Evolutionary conservation across 176 grass and related monocot species (phyloP), one percentile per base, ranked within the genome.

Genomic region (Elymus sibiricus): DNA sequence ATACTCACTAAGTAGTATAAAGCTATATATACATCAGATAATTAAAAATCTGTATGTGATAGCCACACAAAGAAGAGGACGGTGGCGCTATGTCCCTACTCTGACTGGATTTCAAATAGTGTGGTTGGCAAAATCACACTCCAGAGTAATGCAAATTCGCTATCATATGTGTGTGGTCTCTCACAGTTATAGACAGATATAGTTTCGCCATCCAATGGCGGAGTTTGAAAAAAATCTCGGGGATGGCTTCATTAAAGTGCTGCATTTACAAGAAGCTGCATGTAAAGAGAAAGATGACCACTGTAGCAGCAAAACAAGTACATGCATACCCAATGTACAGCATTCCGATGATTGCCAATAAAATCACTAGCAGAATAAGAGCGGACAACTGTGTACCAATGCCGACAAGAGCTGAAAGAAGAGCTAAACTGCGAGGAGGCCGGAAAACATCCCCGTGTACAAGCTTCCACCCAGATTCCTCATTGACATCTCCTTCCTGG

Each of bases 391-490:
- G 91, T 64, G 93, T 86, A 60, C 95, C 95, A 32, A 85, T 90
- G 83, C 95, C 93, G 81, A 98, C 93, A 86, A 98, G 82, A 79
- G 93, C 84, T 83, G 93, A 98, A 78, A 98, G 91, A 88, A 98
- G 85, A 85, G 90, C 93, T 73, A 98, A 87, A 85, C 81, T 92
- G 79, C 72, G 27, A 90, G 95, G 87, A 76, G 95, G 91, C 25
- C 93, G 84, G 80, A 98, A 98, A 84, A 98, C 95, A 95, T 98
- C 95, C 51, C 95, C 95, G 71, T 98, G 95, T 65, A 98, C 93
- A 87, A 98, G 89, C 89, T 98, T 98, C 95, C 95, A 98, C 87
- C 95, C 95, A 83, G 95, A 98, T 90, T 95, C 95, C 87, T 98
- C 93, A 90, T 64, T 93, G 64, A 90, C 95, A 82, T 98, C 93